phyloP scores from a whole-genome alignment of 148 eudicot species.

The Amaranthus hypochondriacus region DNA sequence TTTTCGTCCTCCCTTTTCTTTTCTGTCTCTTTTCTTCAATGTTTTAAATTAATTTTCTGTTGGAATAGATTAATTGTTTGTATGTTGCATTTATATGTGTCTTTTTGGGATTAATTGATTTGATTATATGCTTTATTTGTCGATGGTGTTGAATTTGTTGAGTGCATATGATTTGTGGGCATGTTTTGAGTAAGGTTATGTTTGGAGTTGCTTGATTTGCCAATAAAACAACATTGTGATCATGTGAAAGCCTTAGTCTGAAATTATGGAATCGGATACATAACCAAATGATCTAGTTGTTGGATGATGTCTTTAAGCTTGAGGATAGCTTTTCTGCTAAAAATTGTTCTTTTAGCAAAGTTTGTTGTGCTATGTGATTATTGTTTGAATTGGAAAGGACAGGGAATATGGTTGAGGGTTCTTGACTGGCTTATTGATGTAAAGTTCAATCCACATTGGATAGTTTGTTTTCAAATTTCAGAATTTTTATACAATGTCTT shows the following conservation, averaged over 20 bases:
- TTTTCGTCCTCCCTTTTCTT: slow-evolving; percentile 15
- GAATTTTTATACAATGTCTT: background rate
- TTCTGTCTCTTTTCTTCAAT: slow-evolving; percentile 1
- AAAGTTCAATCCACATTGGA: background rate
- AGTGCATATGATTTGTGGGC: background rate
- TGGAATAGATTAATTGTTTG: background rate
- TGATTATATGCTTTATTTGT: background rate
- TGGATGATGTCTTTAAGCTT: background rate
- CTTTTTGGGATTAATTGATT: slow-evolving; percentile 3
- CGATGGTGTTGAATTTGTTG: background rate
- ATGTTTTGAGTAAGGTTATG: background rate
- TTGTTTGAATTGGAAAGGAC: background rate
- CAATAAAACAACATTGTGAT: background rate
- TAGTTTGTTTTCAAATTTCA: background rate
- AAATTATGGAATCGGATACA: background rate
- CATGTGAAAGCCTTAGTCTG: background rate
- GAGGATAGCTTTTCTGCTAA: background rate
- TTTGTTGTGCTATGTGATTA: background rate
- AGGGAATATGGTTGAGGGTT: background rate
- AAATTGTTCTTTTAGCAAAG: background rate
- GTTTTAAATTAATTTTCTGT: background rate
- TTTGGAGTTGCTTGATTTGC: background rate
- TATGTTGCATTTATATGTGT: background rate
- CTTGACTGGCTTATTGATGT: background rate
- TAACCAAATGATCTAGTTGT: background rate